Evolutionary conservation across 2,329 filamentous ascomycete species (phyloP), one percentile per base, ranked within the genome.

Genomic region (Phyllachora maydis): DNA sequence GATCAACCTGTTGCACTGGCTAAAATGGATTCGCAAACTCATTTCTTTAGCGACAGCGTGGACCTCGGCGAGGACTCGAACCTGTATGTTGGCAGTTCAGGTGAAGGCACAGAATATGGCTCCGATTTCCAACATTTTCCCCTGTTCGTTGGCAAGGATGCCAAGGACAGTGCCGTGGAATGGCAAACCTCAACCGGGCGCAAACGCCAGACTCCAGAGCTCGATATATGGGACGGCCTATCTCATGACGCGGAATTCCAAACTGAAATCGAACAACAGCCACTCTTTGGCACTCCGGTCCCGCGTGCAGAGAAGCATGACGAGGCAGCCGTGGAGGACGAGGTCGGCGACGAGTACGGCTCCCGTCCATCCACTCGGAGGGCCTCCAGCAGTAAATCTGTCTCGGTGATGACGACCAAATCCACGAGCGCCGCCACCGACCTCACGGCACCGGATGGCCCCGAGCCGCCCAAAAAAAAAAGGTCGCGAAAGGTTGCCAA

Each of bases 381-480:
- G 16, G 23, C 27, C 11, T 33, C 32, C 2, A 35, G 31, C 26
- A 32, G 25, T 27, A 35, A 34, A 23, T 35, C 32, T 5, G 20
- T 16, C 8, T 31, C 31, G 28, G 12, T 23, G 30, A 24, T n/a
- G n/a, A n/a, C n/a, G n/a, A n/a, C 32, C 14, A 23, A 32, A 11
- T 33, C 32, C 13, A 25, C 19, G 8, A 35, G 29, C 26, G 14
- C 30, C 17, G 23, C 29, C 18, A 32, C 33, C 6, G 29, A 33
- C 18, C 26, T 33, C 23, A 35, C 30, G 3, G 29, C 28, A 4
- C 30, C 31, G 13, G 32, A 33, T 7, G 6, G 19, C 31, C 30
- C 22, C 31, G 24, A 13, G 4, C 34, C 34, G n/a, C 34, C 36
- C 5, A 44, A 38, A 24, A 40, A 42, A 18, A 35, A 35, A 14